Conservation (phyloP, 2,329 filamentous ascomycete species). For the Tolypocladium nubicola region DNA sequence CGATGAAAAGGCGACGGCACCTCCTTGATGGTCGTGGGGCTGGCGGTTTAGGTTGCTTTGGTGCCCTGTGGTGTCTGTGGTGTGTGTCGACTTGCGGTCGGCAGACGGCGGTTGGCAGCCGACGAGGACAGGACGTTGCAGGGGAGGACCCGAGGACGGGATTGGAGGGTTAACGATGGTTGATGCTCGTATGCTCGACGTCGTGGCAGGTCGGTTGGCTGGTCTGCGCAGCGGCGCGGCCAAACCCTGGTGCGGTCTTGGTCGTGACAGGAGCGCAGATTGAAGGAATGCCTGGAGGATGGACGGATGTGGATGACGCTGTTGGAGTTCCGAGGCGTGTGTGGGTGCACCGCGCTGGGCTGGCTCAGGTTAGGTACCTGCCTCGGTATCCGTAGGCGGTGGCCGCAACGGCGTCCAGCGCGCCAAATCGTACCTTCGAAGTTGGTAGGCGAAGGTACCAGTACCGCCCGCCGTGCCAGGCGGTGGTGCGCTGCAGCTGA, state of each 20-base stretch:
- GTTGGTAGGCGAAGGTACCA: no score
- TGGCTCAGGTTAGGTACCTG: no score
- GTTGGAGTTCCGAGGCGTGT: no score
- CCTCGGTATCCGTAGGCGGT: no score
- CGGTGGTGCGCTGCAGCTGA: no score
- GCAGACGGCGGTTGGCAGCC: neutral
- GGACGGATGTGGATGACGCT: no score
- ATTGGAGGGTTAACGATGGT: neutral
- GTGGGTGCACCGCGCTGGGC: no score
- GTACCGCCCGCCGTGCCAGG: no score
- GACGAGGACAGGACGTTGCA: neutral
- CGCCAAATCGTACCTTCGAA: no score
- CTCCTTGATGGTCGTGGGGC: neutral
- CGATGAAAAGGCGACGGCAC: neutral
- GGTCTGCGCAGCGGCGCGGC: neutral
- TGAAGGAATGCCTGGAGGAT: neutral
- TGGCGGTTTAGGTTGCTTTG: neutral
- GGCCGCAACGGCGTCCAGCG: no score
- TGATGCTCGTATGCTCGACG: neutral
- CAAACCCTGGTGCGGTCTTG: neutral
- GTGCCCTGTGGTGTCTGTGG: neutral
- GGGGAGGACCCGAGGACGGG: no score
- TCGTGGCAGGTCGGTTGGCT: neutral
- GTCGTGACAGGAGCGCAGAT: neutral
- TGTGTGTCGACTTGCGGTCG: neutral